Evolutionary conservation across 208 protist genomes (phyloP).

Genomic region (Strigomonas oncopelti): DNA sequence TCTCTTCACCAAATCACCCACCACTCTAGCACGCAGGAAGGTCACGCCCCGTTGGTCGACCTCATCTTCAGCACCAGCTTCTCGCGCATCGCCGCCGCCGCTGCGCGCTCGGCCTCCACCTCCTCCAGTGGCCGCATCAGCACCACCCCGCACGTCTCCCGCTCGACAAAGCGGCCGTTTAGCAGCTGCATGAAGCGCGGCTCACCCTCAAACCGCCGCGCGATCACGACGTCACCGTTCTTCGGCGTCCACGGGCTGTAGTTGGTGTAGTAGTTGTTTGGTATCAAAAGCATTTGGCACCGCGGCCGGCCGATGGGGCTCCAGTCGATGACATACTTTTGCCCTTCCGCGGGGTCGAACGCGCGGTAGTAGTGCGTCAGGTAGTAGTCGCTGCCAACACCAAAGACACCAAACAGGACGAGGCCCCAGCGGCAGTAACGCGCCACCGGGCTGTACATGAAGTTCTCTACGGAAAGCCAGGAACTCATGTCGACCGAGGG

Average conservation of each 20-base stretch:
- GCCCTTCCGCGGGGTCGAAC: slow-evolving; percentile 60
- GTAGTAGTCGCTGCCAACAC: slow-evolving; percentile 82
- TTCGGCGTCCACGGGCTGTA: slow-evolving; percentile 82
- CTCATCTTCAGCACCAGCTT: slow-evolving; percentile 3
- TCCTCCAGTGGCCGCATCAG: slow-evolving; percentile 63
- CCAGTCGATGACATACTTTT: slow-evolving; percentile 70
- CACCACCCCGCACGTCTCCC: slow-evolving; percentile 68
- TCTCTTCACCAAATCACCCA: slow-evolving; percentile 3
- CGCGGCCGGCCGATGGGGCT: slow-evolving; percentile 69
- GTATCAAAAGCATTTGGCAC: slow-evolving; percentile 70
- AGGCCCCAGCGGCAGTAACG: slow-evolving; percentile 66
- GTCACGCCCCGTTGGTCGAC: no score
- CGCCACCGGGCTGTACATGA: slow-evolving; percentile 54
- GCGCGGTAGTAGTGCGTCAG: slow-evolving; percentile 75
- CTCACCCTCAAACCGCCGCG: slow-evolving; percentile 55
- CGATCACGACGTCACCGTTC: slow-evolving; percentile 80
- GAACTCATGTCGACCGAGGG: slow-evolving; percentile 61
- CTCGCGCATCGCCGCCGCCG: slow-evolving; percentile 10
- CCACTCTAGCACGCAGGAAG: no score
- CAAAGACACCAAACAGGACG: slow-evolving; percentile 43
- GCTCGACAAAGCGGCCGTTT: slow-evolving; percentile 79
- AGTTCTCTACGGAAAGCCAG: slow-evolving; percentile 75
- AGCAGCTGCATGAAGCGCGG: slow-evolving; percentile 80
- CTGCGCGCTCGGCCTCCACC: slow-evolving; percentile 22
- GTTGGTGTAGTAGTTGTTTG: slow-evolving; percentile 77